Base-by-base conservation (phyloP, 441 rosid species). In the Erodium trifolium region DNA sequence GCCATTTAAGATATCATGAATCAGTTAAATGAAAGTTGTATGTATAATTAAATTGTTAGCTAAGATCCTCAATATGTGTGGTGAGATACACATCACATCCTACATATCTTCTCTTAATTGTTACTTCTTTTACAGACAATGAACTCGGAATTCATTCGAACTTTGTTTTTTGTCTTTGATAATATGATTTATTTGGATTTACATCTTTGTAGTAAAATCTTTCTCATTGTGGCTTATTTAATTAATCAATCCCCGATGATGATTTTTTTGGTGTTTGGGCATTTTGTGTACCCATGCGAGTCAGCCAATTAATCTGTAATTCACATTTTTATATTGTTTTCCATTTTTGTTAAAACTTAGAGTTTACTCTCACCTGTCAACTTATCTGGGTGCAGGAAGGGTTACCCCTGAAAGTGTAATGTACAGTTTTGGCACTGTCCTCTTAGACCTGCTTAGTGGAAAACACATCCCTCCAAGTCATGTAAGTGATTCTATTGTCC, bases 401-500 rank as follows among this genome's bases (percentile, higher is more conserved):
- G 88, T 88, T 70, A 31, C 34, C 34, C 34, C 34, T 31, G 34
- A 31, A 31, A 31, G 34, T 31, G 34, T 31, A 31, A 31, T 31
- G 34, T 31, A 31, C 34, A 31, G 34, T 31, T 31, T 31, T 31
- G 34, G 34, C 34, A 31, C 34, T 31, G 34, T 31, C 34, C 34
- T 31, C 3, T 31, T 31, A 31, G 34, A 31, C 34, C 34, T 31
- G 34, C 34, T 31, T 1, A 31, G 34, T 31, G 34, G 34, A 31
- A 31, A 86, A 13, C 60, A 53, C 60, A 53, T 53, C 23, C 88
- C 86, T 71, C 86, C 88, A 27, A 85, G 83, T 73, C 87, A 81
- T 76, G 87, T 83, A 83, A 63, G 60, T 53, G 60, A 17, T 16
- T 53, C 14, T 53, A 8, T 53, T 53, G 17, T 53, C 14, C 23